A percentile compares a stretch with the other conserved stretches of the same genome.
Evolutionary conservation across 192 early-diverging fungal genomes (phyloP).

Genomic region (Backusella sp.): DNA sequence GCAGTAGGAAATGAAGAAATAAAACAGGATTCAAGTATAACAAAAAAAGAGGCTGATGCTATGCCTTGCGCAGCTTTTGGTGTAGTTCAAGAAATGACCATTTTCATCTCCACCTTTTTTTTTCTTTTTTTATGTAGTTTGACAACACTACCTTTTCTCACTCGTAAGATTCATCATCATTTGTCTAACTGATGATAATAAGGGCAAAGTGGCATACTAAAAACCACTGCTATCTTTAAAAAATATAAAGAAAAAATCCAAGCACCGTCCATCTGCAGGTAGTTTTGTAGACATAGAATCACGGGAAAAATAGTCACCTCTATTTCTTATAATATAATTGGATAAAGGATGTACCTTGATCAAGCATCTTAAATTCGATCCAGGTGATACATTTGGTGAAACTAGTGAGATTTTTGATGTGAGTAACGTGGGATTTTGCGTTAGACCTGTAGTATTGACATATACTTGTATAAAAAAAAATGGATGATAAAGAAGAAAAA

Average conservation of each 20-base stretch:
- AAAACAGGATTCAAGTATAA: neutral
- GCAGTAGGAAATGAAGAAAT: neutral
- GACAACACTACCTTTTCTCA: neutral
- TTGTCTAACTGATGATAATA: neutral
- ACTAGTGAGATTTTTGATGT: neutral
- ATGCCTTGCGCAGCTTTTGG: neutral
- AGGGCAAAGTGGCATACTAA: neutral
- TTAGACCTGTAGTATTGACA: neutral
- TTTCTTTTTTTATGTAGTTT: neutral
- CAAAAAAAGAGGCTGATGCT: neutral
- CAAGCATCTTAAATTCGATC: neutral
- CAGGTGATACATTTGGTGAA: neutral
- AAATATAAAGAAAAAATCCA: neutral
- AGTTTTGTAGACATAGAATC: neutral
- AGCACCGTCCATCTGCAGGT: neutral
- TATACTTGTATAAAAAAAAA: neutral
- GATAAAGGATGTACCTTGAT: neutral
- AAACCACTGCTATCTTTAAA: neutral
- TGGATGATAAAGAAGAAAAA: neutral
- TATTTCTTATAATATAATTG: neutral
- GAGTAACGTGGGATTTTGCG: neutral
- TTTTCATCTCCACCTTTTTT: neutral
- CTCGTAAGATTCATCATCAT: neutral
- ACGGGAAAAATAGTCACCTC: neutral
- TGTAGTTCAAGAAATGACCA: neutral